Percentiles rank a stretch among this genome's conserved stretches.
Conservation (phyloP, 2,329 filamentous ascomycete genomes). For the Colletotrichum cordylinicola region DNA sequence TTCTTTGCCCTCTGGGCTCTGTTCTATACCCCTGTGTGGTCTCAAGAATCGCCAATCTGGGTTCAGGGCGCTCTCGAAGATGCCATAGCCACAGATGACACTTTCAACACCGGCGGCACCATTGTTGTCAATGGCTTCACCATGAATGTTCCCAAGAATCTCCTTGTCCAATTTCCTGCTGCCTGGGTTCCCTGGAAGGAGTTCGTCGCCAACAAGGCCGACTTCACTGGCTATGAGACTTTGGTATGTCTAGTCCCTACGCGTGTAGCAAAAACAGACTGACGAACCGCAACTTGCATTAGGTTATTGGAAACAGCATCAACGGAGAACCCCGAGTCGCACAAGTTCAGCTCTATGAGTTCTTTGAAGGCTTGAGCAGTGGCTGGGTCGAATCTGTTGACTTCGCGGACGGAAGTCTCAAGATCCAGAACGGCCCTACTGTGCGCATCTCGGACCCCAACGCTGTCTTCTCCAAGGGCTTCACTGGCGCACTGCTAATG, state of each 20-base stretch:
- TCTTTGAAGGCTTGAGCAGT: slow-evolving; percentile 39
- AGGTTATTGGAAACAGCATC: slow-evolving; percentile 42
- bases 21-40: slow-evolving; percentile 24
- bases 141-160: slow-evolving; percentile 53
- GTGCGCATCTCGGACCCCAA: slow-evolving; percentile 49
- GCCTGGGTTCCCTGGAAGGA: slow-evolving; percentile 49
- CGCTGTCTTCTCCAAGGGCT: slow-evolving; percentile 40
- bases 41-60: slow-evolving; percentile 33
- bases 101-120: slow-evolving; percentile 50
- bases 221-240: slow-evolving; percentile 39
- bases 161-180: slow-evolving; percentile 54
- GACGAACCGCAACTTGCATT: not conserved
- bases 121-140: slow-evolving; percentile 50
- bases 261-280: not conserved
- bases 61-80: slow-evolving; percentile 37
- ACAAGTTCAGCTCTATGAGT: slow-evolving; percentile 38
- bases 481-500: slow-evolving; percentile 39
- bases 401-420: slow-evolving; percentile 36
- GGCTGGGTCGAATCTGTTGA: slow-evolving; percentile 41
- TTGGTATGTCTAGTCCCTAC: slow-evolving; percentile 30
- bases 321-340: slow-evolving; percentile 36
- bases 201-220: slow-evolving; percentile 34
- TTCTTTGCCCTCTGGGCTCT: not conserved
- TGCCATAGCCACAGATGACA: slow-evolving; percentile 34
- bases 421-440: slow-evolving; percentile 32